These are phyloP conservation scores for Ceratocystis harringtonii DNA, from an alignment of 2,329 filamentous ascomycete species.

Conservation along the genomic window DNA sequence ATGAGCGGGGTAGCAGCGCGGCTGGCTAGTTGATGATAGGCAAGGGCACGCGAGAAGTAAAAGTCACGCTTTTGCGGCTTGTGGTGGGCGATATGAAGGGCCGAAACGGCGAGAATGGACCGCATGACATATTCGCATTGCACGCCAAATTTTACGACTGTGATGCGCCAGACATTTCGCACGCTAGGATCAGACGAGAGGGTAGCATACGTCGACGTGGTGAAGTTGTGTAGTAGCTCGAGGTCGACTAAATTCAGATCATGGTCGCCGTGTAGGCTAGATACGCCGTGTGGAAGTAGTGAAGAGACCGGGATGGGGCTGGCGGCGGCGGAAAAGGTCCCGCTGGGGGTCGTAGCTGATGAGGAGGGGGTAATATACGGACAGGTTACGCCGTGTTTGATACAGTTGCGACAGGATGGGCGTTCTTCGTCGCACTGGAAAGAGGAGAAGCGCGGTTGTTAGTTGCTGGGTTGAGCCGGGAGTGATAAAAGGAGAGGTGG, in stretches of 20 bases:
- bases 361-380: constrained; percentile 15
- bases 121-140: constrained; percentile 34
- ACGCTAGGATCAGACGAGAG: constrained; percentile 26
- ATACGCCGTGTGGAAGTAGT: constrained; percentile 4
- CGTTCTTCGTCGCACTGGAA: constrained; percentile 22
- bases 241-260: constrained; percentile 30
- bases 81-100: constrained; percentile 31
- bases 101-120: constrained; percentile 33
- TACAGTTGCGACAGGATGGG: constrained; percentile 22
- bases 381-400: constrained; percentile 22
- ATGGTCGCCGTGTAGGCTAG: constrained; percentile 12
- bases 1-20: constrained; percentile 22
- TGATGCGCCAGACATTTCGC: constrained; percentile 33
- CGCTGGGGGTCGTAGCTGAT: constrained; percentile 11
- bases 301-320: not conserved
- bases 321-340: not conserved
- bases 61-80: constrained; percentile 14
- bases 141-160: constrained; percentile 34
- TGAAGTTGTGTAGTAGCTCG: constrained; percentile 39
- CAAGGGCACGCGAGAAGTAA: constrained; percentile 17
- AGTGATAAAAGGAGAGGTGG: not conserved
- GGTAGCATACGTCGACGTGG: constrained; percentile 34
- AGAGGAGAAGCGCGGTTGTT: not conserved
- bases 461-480: not conserved
- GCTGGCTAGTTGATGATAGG: constrained; percentile 23